Evolutionary conservation across 1,284 basidiomycete species (phyloP).

Genomic region (Rhodotorula sp.): DNA sequence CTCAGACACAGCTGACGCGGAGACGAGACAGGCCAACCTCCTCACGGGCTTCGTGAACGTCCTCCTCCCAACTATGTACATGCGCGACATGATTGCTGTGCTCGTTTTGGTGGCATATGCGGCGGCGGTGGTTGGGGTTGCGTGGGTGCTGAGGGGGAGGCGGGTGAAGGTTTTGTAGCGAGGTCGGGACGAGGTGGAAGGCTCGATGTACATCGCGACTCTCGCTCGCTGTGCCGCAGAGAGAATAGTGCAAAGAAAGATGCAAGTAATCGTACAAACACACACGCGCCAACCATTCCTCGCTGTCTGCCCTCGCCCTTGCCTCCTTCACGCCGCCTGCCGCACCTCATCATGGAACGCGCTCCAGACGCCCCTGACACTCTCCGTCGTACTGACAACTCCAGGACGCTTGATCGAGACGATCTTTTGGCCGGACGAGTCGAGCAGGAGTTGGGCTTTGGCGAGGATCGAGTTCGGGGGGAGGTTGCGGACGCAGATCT

Average conservation of each 20-base stretch:
- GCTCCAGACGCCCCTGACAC: conserved; percentile 74
- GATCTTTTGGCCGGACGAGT: conserved; percentile 78
- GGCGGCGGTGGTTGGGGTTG: conserved; percentile 59
- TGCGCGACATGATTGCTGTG: conserved; percentile 60
- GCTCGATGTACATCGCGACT: not conserved
- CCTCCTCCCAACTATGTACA: conserved; percentile 77
- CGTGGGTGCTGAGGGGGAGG: conserved; percentile 56
- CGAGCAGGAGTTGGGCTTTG: conserved; percentile 66
- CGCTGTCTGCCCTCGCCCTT: not conserved
- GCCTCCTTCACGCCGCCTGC: not conserved
- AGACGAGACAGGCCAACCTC: conserved; percentile 69
- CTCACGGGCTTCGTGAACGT: conserved; percentile 83
- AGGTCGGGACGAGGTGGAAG: not conserved
- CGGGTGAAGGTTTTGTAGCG: conserved; percentile 27
- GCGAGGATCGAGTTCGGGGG: conserved; percentile 48
- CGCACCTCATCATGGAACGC: conserved; percentile 37
- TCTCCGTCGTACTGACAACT: conserved; percentile 72
- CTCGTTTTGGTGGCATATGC: conserved; percentile 65
- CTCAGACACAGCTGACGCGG: not conserved
- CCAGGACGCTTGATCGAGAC: conserved; percentile 66
- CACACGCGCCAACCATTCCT: too few species aligned
- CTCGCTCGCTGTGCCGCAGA: not conserved
- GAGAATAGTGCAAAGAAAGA: not conserved
- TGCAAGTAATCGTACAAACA: too few species aligned
- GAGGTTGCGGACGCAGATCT: conserved; percentile 53